Evolutionary conservation across 495 filamentous ascomycete species (phyloP).

Genomic region (Lasiosphaeriaceae sp.): DNA sequence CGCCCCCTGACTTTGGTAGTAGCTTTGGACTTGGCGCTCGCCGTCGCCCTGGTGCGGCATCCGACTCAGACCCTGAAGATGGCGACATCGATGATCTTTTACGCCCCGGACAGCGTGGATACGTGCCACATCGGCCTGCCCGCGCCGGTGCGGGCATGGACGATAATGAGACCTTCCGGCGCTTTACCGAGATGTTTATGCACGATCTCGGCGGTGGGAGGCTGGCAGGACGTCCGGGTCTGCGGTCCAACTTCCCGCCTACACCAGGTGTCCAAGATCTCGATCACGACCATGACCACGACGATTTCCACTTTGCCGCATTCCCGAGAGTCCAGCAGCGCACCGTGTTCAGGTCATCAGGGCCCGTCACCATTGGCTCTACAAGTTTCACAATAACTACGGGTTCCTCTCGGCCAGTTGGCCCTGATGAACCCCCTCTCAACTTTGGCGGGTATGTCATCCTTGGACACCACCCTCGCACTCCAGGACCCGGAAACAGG

Average conservation of each 20-base stretch:
- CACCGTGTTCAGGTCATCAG: slow-evolving; percentile 17
- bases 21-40: slow-evolving; percentile 21
- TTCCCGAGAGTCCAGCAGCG: slow-evolving; percentile 7
- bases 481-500: background rate
- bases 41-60: slow-evolving; percentile 37
- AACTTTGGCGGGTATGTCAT: slow-evolving; percentile 18
- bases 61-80: slow-evolving; percentile 45
- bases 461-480: background rate
- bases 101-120: slow-evolving; percentile 42
- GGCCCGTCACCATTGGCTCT: slow-evolving; percentile 14
- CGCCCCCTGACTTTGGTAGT: slow-evolving; percentile 18
- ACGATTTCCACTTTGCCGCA: background rate
- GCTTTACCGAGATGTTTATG: slow-evolving; percentile 40
- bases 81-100: slow-evolving; percentile 47
- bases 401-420: background rate
- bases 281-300: background rate
- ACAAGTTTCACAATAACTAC: slow-evolving; percentile 33
- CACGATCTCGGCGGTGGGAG: background rate
- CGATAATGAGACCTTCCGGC: slow-evolving; percentile 35
- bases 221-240: background rate
- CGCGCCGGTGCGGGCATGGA: slow-evolving; percentile 14
- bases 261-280: background rate
- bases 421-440: slow-evolving; percentile 1
- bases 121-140: slow-evolving; percentile 28
- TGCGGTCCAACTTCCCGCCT: background rate